A percentile compares a stretch with the other conserved stretches of the same genome.
phyloP scores from a whole-genome alignment of 345 rosid species.

The Ailanthus altissimus region DNA sequence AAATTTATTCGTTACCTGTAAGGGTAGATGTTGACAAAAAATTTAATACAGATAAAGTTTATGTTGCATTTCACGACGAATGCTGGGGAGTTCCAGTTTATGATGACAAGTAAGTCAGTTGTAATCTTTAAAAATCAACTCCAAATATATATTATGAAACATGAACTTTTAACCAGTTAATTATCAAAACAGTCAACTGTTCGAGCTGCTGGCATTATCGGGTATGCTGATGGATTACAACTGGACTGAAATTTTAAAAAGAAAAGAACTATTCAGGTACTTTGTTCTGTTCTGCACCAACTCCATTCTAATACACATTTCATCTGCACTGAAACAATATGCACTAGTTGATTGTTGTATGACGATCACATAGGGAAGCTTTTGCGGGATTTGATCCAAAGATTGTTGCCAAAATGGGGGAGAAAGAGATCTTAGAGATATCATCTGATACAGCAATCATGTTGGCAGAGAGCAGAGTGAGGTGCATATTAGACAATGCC shows the following conservation, averaged over 20 bases:
- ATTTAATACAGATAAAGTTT: conserved; percentile 63
- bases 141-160: no score
- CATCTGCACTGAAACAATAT: conserved; percentile 14
- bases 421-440: conserved; percentile 69
- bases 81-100: conserved; percentile 96
- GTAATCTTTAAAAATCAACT: neutral
- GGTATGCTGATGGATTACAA: conserved; percentile 98
- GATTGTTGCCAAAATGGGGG: conserved; percentile 79
- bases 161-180: neutral
- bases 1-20: neutral
- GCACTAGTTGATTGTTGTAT: no score
- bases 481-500: conserved; percentile 88
- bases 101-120: conserved; percentile 73
- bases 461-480: conserved; percentile 78
- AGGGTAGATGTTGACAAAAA: neutral
- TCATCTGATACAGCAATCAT: conserved; percentile 72
- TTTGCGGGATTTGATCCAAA: conserved; percentile 78
- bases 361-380: conserved; percentile 51
- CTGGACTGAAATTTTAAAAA: conserved; percentile 92
- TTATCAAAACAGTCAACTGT: conserved; percentile 60
- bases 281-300: neutral
- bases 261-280: conserved; percentile 71
- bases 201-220: conserved; percentile 84
- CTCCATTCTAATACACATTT: neutral
- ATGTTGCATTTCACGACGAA: conserved; percentile 91